Conservation (phyloP, 2,329 filamentous ascomycete species). For the Aspergillus fructus region DNA sequence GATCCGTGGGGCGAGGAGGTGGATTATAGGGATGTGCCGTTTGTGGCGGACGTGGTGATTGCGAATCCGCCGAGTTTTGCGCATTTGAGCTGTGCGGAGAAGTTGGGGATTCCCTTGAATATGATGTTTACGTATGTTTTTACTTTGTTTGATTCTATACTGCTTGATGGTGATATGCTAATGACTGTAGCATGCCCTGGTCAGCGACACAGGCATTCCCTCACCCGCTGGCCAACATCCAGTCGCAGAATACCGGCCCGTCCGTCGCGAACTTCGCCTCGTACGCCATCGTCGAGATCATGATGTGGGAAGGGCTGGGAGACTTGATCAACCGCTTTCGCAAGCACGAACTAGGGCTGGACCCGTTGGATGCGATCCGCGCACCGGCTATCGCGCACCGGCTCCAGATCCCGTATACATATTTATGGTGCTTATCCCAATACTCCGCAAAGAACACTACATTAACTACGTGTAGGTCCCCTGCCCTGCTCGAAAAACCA, state of each 20-base stretch:
- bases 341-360: conserved; percentile 69
- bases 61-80: conserved; percentile 79
- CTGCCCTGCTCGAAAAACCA: conserved; percentile 74
- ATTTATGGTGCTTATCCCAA: conserved; percentile 71
- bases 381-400: conserved; percentile 77
- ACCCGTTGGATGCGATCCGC: conserved; percentile 76
- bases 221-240: conserved; percentile 81
- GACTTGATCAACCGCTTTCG: conserved; percentile 90
- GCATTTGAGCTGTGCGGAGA: conserved; percentile 77
- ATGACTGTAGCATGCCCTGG: conserved; percentile 71
- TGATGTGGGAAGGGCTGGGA: conserved; percentile 89
- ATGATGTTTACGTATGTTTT: conserved; percentile 76
- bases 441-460: too few relatives aligned
- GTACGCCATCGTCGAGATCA: conserved; percentile 82
- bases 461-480: conserved; percentile 54
- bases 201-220: conserved; percentile 81
- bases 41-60: conserved; percentile 86
- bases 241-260: conserved; percentile 71
- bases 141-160: neutral
- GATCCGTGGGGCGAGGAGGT: conserved; percentile 34
- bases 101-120: conserved; percentile 72
- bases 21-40: conserved; percentile 57
- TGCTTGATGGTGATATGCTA: neutral
- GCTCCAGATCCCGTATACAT: conserved; percentile 79
- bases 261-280: conserved; percentile 79